Conservation (phyloP, 1,139 yeast genomes). For the Scheffersomyces cryptocercus region DNA sequence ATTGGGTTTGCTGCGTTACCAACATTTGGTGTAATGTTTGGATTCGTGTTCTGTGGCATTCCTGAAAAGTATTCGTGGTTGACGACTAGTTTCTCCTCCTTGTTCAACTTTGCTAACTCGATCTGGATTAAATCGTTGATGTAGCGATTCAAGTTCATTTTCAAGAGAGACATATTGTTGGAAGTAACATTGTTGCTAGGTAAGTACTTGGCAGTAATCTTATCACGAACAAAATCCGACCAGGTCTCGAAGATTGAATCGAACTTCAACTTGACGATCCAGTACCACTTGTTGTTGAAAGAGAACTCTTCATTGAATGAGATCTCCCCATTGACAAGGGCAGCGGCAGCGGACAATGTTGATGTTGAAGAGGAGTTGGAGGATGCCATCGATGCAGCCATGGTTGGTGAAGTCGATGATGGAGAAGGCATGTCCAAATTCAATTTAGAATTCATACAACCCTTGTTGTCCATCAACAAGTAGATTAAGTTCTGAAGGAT, state of each 20-base stretch:
- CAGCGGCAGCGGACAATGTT: conserved; percentile 1
- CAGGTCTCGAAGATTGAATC: conserved; percentile 30
- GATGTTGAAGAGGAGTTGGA: neutral
- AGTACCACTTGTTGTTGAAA: conserved; percentile 28
- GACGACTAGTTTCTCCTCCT: conserved; percentile 4
- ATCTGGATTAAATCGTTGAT: conserved; percentile 17
- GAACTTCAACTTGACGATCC: conserved; percentile 25
- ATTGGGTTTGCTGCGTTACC: conserved; percentile 1
- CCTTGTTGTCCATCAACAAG: conserved; percentile 16
- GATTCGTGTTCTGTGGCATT: neutral
- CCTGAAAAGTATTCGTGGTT: neutral
- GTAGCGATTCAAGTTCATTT: conserved; percentile 15
- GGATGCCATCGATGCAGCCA: neutral
- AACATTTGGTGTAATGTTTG: neutral
- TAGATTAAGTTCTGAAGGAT: conserved; percentile 15
- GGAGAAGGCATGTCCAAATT: conserved; percentile 5
- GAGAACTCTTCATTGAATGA: conserved; percentile 17
- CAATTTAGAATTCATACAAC: conserved; percentile 10
- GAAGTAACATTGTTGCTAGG: conserved; percentile 7
- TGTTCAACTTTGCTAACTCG: conserved; percentile 9
- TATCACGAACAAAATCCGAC: conserved; percentile 18
- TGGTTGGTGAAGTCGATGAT: neutral
- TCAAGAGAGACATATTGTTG: conserved; percentile 16
- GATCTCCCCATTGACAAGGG: conserved; percentile 2
- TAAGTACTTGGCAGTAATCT: conserved; percentile 1